phyloP scores from a whole-genome alignment of 2,329 filamentous ascomycete species.

The Dothiorella sarmentorum region DNA sequence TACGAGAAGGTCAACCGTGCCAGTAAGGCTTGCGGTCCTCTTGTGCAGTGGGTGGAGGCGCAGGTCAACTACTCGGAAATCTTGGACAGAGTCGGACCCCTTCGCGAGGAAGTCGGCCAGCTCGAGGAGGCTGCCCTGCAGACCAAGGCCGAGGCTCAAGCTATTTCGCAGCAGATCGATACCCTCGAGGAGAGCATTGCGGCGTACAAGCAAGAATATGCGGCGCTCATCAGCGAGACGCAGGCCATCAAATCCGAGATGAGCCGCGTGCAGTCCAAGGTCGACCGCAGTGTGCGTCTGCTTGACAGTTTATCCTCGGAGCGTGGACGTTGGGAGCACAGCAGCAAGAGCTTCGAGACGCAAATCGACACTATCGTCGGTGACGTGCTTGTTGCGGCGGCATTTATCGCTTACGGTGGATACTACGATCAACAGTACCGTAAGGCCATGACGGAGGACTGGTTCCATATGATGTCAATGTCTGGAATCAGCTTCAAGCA shows the following conservation, averaged over 20 bases:
- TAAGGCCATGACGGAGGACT: conserved; percentile 96
- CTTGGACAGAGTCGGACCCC: conserved; percentile 84
- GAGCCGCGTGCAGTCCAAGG: conserved; percentile 94
- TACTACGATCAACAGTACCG: conserved; percentile 98
- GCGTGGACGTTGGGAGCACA: conserved; percentile 89
- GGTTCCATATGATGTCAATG: conserved; percentile 86
- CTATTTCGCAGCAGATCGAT: conserved; percentile 82
- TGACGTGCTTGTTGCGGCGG: conserved; percentile 92
- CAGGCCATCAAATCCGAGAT: conserved; percentile 97
- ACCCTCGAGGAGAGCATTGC: conserved; percentile 86
- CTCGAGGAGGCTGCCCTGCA: conserved; percentile 85
- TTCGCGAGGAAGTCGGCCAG: conserved; percentile 82
- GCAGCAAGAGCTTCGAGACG: conserved; percentile 96
- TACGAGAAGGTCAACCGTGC: conserved; percentile 95
- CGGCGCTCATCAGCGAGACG: conserved; percentile 91
- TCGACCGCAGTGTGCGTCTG: conserved; percentile 89
- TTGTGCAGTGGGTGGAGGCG: conserved; percentile 95
- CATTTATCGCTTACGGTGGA: conserved; percentile 94
- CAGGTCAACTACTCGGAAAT: conserved; percentile 99
- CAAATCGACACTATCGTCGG: conserved; percentile 96
- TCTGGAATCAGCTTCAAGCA: conserved; percentile 94
- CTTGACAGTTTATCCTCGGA: conserved; percentile 95
- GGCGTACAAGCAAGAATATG: conserved; percentile 94
- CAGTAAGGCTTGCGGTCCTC: conserved; percentile 91
- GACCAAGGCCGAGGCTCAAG: conserved; percentile 89